phyloP scores from a whole-genome alignment of 352 stramenopile genomes.

The Globisporangium barbulae region DNA sequence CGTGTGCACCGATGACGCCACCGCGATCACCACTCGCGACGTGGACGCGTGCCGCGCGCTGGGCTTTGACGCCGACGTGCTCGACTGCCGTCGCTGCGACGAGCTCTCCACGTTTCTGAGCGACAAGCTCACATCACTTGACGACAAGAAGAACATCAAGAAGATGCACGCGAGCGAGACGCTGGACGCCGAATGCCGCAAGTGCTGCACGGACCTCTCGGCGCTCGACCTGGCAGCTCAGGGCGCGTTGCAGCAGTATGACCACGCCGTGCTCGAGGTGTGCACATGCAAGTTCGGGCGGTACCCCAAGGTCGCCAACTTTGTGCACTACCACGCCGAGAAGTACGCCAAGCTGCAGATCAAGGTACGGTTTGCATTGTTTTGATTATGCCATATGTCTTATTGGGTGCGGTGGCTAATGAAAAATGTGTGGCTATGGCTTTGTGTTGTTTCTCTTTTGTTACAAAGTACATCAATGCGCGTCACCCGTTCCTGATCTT shows the following conservation, averaged over 20 bases:
- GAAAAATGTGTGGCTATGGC: background rate
- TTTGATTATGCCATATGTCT: background rate
- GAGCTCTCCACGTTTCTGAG: constrained; percentile 36
- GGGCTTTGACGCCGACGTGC: constrained; percentile 54
- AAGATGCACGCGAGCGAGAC: background rate
- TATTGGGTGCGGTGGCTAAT: background rate
- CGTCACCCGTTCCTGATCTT: constrained; percentile 62
- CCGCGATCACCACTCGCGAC: background rate
- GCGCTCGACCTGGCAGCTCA: constrained; percentile 30
- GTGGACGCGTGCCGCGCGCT: constrained; percentile 26
- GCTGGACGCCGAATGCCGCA: constrained; percentile 26
- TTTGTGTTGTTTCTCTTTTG: background rate
- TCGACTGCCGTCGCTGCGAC: constrained; percentile 63
- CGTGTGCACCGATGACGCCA: background rate
- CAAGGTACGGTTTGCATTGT: constrained; percentile 16
- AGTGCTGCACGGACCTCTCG: constrained; percentile 51
- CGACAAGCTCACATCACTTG: constrained; percentile 4
- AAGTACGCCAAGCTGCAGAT: constrained; percentile 47
- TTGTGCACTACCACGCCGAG: constrained; percentile 49
- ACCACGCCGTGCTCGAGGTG: constrained; percentile 47
- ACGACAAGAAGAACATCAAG: constrained; percentile 8
- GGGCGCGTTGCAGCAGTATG: constrained; percentile 25
- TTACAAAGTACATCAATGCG: constrained; percentile 32
- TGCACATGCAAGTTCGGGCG: constrained; percentile 50
- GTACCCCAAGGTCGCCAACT: constrained; percentile 67